Base-by-base conservation (phyloP, 176 grass and related monocot species). In the Eleusine coracana region DNA sequence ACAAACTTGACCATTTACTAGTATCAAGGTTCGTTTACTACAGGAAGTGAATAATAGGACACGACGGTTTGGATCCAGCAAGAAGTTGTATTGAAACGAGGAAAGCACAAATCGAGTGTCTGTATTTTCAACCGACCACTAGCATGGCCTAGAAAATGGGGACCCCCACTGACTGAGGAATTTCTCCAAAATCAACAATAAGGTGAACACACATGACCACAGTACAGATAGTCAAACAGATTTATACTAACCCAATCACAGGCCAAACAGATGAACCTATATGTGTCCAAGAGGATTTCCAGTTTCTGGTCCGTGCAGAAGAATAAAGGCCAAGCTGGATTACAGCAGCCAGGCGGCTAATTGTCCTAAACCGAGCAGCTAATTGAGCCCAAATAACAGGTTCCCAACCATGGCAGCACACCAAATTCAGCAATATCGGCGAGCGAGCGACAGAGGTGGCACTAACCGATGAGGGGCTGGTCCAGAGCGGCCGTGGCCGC, bases 391-490 rank as follows among this genome's bases (percentile, higher is more conserved):
- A 7, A 81, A 36, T 82, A 76, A 13, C 49, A 54, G 25, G 21
- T 70, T 31, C 23, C 60, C 23, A 44, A 54, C 29, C 5, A 67
- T 18, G 25, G 50, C 59, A 29, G 3, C 3, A 66, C 25, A 12
- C 28, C 11, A 29, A 66, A 7, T 56, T 20, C 27, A 58, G 49
- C 27, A 23, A 51, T 71, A 20, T 7, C 4, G 41, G 23, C 2
- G 41, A 3, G 18, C 54, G 20, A 3, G 28, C 13, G 7, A 31
- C 41, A 0, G 17, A 50, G 18, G 5, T 29, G 6, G 37, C 38
- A 7, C 61, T 40, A 23, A 90, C 88, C 88, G 50, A 90, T 86
- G 84, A 90, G 88, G 1, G 73, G 45, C 31, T 27, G 52, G 69
- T 90, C 79, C 8, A 79, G 68, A 0, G 50, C 9, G 8, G 84